Evolutionary conservation across 805 yeast species (phyloP).

Genomic region (Schizosaccharomyces osmophilus): DNA sequence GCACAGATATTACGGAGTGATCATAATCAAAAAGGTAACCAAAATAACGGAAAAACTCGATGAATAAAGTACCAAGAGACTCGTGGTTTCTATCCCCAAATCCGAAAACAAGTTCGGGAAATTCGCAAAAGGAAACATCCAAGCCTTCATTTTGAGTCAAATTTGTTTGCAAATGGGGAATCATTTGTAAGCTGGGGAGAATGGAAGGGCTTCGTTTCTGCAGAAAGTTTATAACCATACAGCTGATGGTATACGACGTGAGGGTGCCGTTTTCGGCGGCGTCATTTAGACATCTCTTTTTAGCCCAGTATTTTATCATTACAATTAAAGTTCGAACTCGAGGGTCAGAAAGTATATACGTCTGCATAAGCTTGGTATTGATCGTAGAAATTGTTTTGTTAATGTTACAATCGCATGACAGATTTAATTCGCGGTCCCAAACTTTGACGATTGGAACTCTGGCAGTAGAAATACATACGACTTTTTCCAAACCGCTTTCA

Average conservation of each 20-base stretch:
- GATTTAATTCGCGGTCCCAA: constrained; percentile 10
- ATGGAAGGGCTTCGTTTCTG: constrained; percentile 9
- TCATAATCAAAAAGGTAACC: constrained; percentile 10
- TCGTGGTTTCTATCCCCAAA: constrained; percentile 8
- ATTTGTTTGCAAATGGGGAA: constrained; percentile 4
- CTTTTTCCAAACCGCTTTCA: constrained; percentile 7
- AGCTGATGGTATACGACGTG: constrained; percentile 11
- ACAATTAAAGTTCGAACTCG: constrained; percentile 11
- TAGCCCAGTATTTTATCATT: constrained; percentile 11
- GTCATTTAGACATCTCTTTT: constrained; percentile 9
- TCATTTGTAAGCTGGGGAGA: constrained; percentile 9
- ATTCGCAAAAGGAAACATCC: constrained; percentile 9
- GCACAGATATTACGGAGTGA: constrained; percentile 8
- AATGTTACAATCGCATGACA: constrained; percentile 11
- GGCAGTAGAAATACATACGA: constrained; percentile 10
- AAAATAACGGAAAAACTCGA: constrained; percentile 9
- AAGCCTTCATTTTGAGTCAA: constrained; percentile 6
- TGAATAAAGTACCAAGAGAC: constrained; percentile 8
- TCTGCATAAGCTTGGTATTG: constrained; percentile 9
- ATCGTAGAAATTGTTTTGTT: constrained; percentile 10
- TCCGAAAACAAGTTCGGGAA: constrained; percentile 4
- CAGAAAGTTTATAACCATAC: constrained; percentile 10
- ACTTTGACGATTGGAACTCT: constrained; percentile 11
- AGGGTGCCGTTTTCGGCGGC: constrained; percentile 12
- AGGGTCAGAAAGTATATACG: constrained; percentile 10